Evolutionary conservation across 768 basidiomycete genomes (phyloP), one percentile per base, ranked within the genome.

Genomic region (Gloeophyllum trabeum): DNA sequence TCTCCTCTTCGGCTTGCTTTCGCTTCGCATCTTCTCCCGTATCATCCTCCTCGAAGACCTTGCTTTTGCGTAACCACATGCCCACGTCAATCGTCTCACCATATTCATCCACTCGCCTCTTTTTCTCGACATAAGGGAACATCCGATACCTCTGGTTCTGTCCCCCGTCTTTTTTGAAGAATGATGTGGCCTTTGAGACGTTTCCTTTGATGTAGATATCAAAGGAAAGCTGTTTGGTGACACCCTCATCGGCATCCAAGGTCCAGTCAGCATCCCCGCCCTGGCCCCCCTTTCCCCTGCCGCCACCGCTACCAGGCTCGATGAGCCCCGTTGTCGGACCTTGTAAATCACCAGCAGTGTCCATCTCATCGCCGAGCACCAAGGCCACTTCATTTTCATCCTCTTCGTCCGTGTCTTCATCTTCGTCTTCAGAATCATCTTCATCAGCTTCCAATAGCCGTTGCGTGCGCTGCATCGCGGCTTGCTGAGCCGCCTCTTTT

Each of bases 131-230:
- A 49, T 90, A 92, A 0, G 96, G 96, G 63, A 97, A 98, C 92
- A 97, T 97, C 48, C 94, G 73, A 59, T 87, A 98, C 41, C 96
- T 69, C 48, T 85, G 87, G 13, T 73, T 65, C 49, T 84, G 80
- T 6, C 71, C 68, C 12, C 76, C 77, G 6, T 76, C 65, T 44
- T 66, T 81, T 59, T 90, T 91, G 70, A 92, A 94, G 64, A 91
- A 92, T 2, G 82, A 81, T 1, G 79, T 85, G 20, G 83, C 69
- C 49, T 86, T 84, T 21, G 85, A 81, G 36, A 92, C 87, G 48
- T 94, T 91, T n/a, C 93, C 93, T 59, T 94, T 96, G 46, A 98
- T 71, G 59, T 90, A 98, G 50, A 98, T 96, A 60, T 99, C 96
- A 52, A 87, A 99, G 1, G 89, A 93, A 28, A 93, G 62, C 41